phyloP scores from a whole-genome alignment of 2,329 filamentous ascomycete species.

The Neonectria ditissima region DNA sequence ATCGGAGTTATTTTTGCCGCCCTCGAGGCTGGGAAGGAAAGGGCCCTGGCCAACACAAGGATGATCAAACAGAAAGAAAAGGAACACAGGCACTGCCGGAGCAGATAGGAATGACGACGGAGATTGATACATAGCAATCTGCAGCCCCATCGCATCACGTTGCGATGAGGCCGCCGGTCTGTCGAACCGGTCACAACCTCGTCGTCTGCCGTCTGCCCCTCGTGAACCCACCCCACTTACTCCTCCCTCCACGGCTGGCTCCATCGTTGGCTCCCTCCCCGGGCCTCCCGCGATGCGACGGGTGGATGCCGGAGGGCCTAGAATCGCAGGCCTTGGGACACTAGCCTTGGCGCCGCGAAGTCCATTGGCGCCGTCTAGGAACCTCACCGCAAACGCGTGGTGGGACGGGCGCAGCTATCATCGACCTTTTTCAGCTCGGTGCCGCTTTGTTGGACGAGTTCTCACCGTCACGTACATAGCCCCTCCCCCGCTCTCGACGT shows the following conservation, averaged over 20 bases:
- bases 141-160: background rate
- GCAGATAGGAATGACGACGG: background rate
- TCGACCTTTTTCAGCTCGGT: conserved; percentile 13
- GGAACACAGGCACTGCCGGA: background rate
- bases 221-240: no score
- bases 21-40: conserved; percentile 3
- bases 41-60: background rate
- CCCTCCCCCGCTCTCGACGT: conserved; percentile 11
- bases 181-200: background rate
- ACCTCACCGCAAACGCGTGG: background rate
- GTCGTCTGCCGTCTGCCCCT: background rate
- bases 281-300: background rate
- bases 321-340: conserved; percentile 6
- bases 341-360: background rate
- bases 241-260: background rate
- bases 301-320: background rate
- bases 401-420: background rate
- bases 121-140: background rate
- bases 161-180: background rate
- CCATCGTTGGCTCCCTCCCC: background rate
- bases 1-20: conserved; percentile 9
- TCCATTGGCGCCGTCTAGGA: background rate
- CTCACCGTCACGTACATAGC: conserved; percentile 2
- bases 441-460: background rate
- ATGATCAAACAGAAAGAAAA: background rate